Base-by-base conservation (phyloP, 441 rosid genomes). In the Geranium incanum region DNA sequence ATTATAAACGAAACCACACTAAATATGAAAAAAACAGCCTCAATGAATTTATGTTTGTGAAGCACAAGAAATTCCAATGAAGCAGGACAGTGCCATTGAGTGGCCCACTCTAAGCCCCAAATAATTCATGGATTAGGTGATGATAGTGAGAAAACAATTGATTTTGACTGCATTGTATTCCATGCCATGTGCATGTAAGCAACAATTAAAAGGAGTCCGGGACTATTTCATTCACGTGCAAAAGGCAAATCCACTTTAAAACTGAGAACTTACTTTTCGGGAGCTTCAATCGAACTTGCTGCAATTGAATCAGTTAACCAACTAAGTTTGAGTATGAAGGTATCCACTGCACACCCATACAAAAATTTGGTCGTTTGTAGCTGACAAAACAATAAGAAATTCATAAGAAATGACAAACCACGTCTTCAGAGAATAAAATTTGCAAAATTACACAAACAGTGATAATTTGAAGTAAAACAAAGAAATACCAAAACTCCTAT, bases 281-380 rank as follows among this genome's bases (percentile, higher is more conserved):
- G 85, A 74, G 79, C 76, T 69, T 75, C n/a, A 57, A 59, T 37
- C 45, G 81, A 79, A 74, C 89, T 88, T 0, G 83, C 87, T 70
- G 83, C 78, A 69, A 85, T 71, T 62, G 90, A 89, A 76, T 87
- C 87, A 11, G 83, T 69, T 59, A 87, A 76, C 92, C 92, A 87
- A 70, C 74, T 76, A 18, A 52, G 70, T 67, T 85, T 83, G 15
- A 89, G 82, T 71, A 87, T 81, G 36, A 75, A 74, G 68, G 86
- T 72, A 69, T 81, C 80, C 70, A 85, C 83, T 63, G 90, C 90
- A 73, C 92, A 86, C 1, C 87, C 95, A 66, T 86, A 89, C 74
- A 89, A 72, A 78, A 89, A 87, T 71, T 85, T 85, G 73, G 83
- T 59, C 4, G 90, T 86, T 82, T 83, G 83, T 75, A 86, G 77